Conservation (phyloP, 441 rosid genomes). For the Eruca vesicaria region DNA sequence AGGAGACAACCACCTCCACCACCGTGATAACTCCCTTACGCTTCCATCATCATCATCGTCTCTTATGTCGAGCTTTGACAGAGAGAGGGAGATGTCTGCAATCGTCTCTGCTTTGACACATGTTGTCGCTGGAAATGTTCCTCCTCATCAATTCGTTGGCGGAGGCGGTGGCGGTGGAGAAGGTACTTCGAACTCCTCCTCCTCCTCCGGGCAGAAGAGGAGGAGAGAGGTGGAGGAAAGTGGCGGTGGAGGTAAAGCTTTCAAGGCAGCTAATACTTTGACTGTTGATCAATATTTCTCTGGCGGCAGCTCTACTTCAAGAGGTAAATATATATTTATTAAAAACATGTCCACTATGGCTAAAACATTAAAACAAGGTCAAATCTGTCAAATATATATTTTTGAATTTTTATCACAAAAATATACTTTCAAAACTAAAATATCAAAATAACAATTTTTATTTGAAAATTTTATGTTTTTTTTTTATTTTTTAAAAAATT, state of each 20-base stretch:
- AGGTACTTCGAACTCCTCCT: slow-evolving; percentile 31
- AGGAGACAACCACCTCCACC: slow-evolving; percentile 8
- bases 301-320: slow-evolving; percentile 18
- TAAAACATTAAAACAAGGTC: background rate
- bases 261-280: slow-evolving; percentile 26
- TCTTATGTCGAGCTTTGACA: slow-evolving; percentile 11
- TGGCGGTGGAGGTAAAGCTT: background rate
- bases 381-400: background rate
- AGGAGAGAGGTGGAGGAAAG: slow-evolving; percentile 19
- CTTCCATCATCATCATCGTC: background rate
- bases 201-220: slow-evolving; percentile 31
- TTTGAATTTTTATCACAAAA: background rate
- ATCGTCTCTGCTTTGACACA: slow-evolving; percentile 41
- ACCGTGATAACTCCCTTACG: background rate
- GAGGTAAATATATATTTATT: background rate
- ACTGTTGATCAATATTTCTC: slow-evolving; percentile 36
- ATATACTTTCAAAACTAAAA: too few relatives aligned
- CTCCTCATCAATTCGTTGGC: slow-evolving; percentile 14
- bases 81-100: slow-evolving; percentile 41
- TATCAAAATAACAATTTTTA: background rate
- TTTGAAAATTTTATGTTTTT: too few relatives aligned
- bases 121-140: slow-evolving; percentile 38
- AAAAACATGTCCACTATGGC: too few relatives aligned
- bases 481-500: too few relatives aligned
- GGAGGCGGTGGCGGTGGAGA: slow-evolving; percentile 21